Evolutionary conservation across 2,329 filamentous ascomycete species (phyloP), one percentile per base, ranked within the genome.

Genomic region (Botrytis hyacinthi): DNA sequence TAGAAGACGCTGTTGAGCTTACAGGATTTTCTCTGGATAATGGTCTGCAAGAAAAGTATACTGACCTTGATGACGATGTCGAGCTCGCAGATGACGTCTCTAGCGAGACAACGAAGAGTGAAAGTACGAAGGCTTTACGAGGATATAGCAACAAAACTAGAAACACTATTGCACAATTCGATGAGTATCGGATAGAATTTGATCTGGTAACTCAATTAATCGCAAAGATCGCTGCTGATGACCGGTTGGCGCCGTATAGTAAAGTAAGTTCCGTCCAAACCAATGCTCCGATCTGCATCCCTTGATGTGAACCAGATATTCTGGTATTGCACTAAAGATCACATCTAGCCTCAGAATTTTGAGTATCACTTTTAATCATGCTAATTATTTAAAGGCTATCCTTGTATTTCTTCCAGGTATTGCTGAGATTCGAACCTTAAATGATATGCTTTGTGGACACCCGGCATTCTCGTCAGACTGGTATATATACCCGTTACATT

Each of bases 321-420:
- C 14, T 9, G 29, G 5, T 3, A 57, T 44, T 69, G 6, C 37
- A 37, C 22, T 3, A 69, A 57, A 57, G 3, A 57, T 44, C 20
- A 16, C 8, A 22, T 42, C 20, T 37, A 42, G 26, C 20, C 18
- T 18, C 48, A 26, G 32, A 57, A 10, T n/a, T 29, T 42, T 42
- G n/a, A 42, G 35, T n/a, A 32, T 32, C 51, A 20, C 20, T 32
- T 59, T n/a, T 20, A 61, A 46, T 26, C 35, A n/a, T 60, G 18
- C 68, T 70, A 35, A 70, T 6, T 32, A 9, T 4, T 18, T 42
- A n/a, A 61, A 92, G 81, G 96, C 96, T 1, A 92, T 98, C 70
- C 83, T 99, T n/a, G 89, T 99, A 8, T 99, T 99, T 81, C 85
- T 99, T 78, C 96, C 96, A 10, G 96, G 96, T 81, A 94, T 98